Evolutionary conservation across 805 yeast species (phyloP), one percentile per base, ranked within the genome.

Genomic region (Crinitomyces ghanaensis): DNA sequence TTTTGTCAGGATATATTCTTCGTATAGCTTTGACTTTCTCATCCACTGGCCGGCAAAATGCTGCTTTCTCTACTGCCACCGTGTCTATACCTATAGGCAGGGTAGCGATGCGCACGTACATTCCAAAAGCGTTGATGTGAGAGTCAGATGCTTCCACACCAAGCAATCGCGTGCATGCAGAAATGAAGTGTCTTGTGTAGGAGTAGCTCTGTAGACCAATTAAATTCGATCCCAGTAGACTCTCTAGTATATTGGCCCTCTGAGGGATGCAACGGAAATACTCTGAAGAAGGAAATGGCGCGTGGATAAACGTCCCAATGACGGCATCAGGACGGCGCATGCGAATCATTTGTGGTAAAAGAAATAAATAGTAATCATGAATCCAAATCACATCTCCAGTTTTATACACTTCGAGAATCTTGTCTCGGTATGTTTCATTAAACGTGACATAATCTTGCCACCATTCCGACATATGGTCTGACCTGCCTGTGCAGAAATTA

Each of bases 231-330:
- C 97, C 97, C 31, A 91, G 68, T 70, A 91, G 70, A 12, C 98
- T 97, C 49, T 83, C 93, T 38, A 91, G 65, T 31, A 91, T 62
- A 49, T 81, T 78, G 36, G 74, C 67, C 44, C 98, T 70, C 56
- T 81, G 81, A 24, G 95, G 76, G 22, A 93, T 58, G 45, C 94
- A 81, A 41, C 96, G 69, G 60, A 91, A 84, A 54, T 86, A 85
- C 57, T 91, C 99, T 12, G 85, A 77, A 17, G 94, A 76, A 8
- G 96, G 95, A 67, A 88, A 86, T n/a, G 96, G 95, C 2, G 83
- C 70, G 54, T 86, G 95, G 43, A 86, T 58, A 56, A 72, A 85
- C 34, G 81, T 72, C 9, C 88, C 91, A 43, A 86, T 78, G 40
- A 64, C 63, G 4, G 82, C 80, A 36, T 77, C 71, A 2, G 83